A percentile compares a stretch with the other conserved stretches of the same genome.
Evolutionary conservation across 2,329 filamentous ascomycete species (phyloP).

Genomic region (Ascochyta koolunga): DNA sequence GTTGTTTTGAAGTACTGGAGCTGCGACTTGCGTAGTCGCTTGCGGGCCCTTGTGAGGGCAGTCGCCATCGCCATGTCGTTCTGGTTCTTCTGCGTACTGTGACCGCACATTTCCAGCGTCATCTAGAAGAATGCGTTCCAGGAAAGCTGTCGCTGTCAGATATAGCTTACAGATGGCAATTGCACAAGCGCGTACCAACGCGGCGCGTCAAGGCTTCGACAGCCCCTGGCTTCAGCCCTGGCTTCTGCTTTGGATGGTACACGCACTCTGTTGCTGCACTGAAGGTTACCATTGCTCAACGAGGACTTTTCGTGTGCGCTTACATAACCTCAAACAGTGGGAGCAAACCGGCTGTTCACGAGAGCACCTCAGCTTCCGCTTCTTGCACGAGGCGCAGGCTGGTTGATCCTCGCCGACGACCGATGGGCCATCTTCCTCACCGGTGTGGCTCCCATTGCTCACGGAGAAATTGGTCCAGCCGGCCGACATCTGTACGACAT

Average conservation of each 20-base stretch:
- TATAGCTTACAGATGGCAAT: background rate
- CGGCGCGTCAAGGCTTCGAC: constrained; percentile 43
- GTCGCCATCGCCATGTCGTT: background rate
- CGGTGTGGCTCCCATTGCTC: constrained; percentile 28
- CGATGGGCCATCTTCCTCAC: constrained; percentile 33
- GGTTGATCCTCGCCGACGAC: constrained; percentile 37
- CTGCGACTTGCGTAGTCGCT: background rate
- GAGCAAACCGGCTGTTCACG: constrained; percentile 40
- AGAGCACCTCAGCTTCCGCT: constrained; percentile 41
- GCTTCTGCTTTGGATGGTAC: constrained; percentile 43
- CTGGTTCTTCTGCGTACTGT: constrained; percentile 23
- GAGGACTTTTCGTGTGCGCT: constrained; percentile 10
- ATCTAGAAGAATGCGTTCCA: constrained; percentile 41
- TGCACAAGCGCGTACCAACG: constrained; percentile 28
- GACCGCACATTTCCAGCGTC: constrained; percentile 31
- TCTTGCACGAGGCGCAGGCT: constrained; percentile 42
- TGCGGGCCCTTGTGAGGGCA: background rate
- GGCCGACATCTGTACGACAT: constrained; percentile 40
- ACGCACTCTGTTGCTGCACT: constrained; percentile 35
- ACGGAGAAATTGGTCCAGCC: constrained; percentile 44
- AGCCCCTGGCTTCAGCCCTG: constrained; percentile 42
- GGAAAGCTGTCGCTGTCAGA: constrained; percentile 32
- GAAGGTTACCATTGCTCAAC: constrained; percentile 15
- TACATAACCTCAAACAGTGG: constrained; percentile 43
- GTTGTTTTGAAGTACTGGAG: background rate